phyloP scores from a whole-genome alignment of 2,329 filamentous ascomycete genomes.

The Colletotrichum simmondsii region DNA sequence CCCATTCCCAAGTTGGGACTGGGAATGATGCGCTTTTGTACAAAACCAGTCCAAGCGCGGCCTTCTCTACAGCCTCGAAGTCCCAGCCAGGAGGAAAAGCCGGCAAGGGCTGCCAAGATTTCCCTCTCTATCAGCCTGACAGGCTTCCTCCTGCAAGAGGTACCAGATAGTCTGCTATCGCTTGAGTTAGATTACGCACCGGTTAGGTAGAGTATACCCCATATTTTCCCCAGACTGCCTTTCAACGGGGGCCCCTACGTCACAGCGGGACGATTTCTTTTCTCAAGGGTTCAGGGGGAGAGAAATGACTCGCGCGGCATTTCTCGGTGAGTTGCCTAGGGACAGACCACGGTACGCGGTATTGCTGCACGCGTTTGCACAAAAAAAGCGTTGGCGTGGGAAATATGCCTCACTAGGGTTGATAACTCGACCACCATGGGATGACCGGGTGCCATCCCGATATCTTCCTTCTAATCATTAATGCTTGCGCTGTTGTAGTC shows the following conservation, averaged over 20 bases:
- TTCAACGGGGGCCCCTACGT: slow-evolving; percentile 11
- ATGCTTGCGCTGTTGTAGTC: not conserved
- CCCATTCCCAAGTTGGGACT: not conserved
- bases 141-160: slow-evolving; percentile 19
- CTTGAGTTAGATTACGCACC: slow-evolving; percentile 27
- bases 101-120: slow-evolving; percentile 26
- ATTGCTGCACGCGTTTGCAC: not conserved
- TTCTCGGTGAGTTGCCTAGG: not conserved
- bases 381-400: not conserved
- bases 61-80: not conserved
- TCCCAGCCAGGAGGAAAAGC: not conserved
- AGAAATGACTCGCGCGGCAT: slow-evolving; percentile 20
- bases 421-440: not conserved
- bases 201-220: slow-evolving; percentile 12
- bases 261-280: slow-evolving; percentile 23
- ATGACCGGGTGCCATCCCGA: not conserved
- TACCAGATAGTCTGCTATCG: slow-evolving; percentile 3
- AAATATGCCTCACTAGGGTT: not conserved
- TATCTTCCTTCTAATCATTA: not conserved
- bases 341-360: no score
- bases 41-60: slow-evolving; percentile 17
- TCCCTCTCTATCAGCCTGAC: slow-evolving; percentile 9
- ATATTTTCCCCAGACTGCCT: slow-evolving; percentile 30
- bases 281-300: slow-evolving; percentile 19
- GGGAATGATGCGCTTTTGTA: slow-evolving; percentile 30